Evolutionary conservation across 2,329 filamentous ascomycete genomes (phyloP), one percentile per base, ranked within the genome.

Genomic region (Fusarium pseudonygamai): DNA sequence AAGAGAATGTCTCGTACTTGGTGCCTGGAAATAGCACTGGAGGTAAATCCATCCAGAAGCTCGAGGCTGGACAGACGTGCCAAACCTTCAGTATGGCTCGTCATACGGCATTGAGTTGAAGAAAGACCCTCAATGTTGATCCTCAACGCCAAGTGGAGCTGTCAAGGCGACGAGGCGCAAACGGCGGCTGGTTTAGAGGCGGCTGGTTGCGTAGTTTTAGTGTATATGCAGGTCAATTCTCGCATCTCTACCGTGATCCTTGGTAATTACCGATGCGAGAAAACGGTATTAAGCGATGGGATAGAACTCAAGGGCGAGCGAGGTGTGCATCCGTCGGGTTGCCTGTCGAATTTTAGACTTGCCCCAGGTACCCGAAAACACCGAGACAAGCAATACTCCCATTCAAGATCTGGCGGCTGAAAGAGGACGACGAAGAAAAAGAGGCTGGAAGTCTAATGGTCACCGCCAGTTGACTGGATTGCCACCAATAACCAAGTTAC

Each of bases 131-230:
- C 64, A 24, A 70, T 63, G 64, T 43, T 72, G 69, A 76, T 76
- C 72, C 52, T 59, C 34, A 50, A 57, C 57, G 52, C 74, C 74
- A 76, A 75, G 75, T 77, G 75, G 75, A 77, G 72, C 72, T 77
- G 74, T 77, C 74, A 77, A 60, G 55, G 66, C 32, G 39, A 64
- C 30, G 61, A 72, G 75, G 75, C 75, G 75, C 74, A 77, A 77
- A 77, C 75, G 74, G 75, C 75, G 74, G 75, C 68, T 74, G 69
- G 34, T 71, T 60, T 74, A 69, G 53, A 76, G 56, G 60, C 73
- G 66, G 64, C 60, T 69, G 69, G 66, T 67, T 73, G 64, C 67
- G 60, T 75, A 47, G 66, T 57, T 63, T 47, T 71, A 74, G 67
- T 69, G 60, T 56, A 64, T 32, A 58, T 67, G 64, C 69, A 63